Evolutionary conservation across 805 yeast genomes (phyloP), one percentile per base, ranked within the genome.

Genomic region (Metschnikowia reukaufii): DNA sequence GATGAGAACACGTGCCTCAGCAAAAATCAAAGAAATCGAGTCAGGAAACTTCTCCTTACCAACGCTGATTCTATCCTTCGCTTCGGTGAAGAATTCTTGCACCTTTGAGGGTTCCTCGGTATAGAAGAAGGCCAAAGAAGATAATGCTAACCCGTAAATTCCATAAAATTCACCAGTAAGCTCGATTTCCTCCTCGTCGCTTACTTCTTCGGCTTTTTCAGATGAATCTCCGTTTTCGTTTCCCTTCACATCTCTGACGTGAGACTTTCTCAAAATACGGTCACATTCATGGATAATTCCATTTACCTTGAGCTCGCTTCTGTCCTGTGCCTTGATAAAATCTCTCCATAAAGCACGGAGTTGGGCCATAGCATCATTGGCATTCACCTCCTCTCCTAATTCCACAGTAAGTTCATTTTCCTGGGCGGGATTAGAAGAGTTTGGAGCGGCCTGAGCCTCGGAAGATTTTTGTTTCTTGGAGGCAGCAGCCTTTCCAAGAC

Each of bases 271-370:
- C 53, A 90, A 72, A 29, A 89, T 63, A 41, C 95, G 69, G 59
- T 92, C 97, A 68, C 96, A 86, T 62, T 92, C 97, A 58, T 91
- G 96, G n/a, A 92, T 78, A 4, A 91, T 76, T 19, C 97, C 97
- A 58, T 90, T 86, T 48, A 86, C 62, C 30, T 86, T 76, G 50
- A 82, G 66, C 59, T 84, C 87, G 52, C 78, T 79, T 18, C 83
- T 85, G 47, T 78, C 78, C 4, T 77, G 81, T 2, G 85, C 73
- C 4, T 70, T 62, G 35, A 67, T 57, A 65, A 80, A 88, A 3
- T 88, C 82, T 13, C 71, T 66, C 86, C 91, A 88, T 34, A 91
- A 67, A 1, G 86, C 95, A 48, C 67, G 70, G 49, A 91, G 66
- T 63, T 89, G 96, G 6, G 82, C 82, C n/a, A 88, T 59, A 56